Evolutionary conservation across 75 land plant genomes (phyloP), one percentile per base, ranked within the genome.

Genomic region (Picea sitchensis): DNA sequence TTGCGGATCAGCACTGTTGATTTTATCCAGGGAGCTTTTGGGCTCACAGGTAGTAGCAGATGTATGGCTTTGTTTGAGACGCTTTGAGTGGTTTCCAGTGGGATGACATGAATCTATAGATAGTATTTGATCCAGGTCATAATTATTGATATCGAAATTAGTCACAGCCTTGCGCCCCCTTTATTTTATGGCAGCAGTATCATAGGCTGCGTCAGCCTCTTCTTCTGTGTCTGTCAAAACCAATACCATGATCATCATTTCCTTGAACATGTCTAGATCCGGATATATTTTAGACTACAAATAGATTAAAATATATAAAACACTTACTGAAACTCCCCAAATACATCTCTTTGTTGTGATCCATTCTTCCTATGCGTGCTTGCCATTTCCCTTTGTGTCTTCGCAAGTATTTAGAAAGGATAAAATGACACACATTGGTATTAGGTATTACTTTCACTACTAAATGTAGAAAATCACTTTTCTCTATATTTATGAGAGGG

Each of bases 281-380:
- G 15, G 44, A 14, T 34, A 34, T 47, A 12, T 64, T 34, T 4
- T 58, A 21, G 18, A 74, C 17, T 0, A n/a, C 1, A 61, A 60
- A 38, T 31, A 74, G 26, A 44, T 3, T 23, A 73, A 31, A 61
- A 77, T 2, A 13, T 23, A 18, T 6, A 3, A 14, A 47, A 26
- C 32, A 34, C 80, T 34, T 80, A 80, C 81, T 57, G 31, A 80
- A 80, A 18, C 76, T 72, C 59, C 81, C 81, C 18, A 80, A 59
- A 31, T 80, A 80, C n/a, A 72, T 2, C 14, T 80, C 81, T 36
- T 34, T 69, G 76, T 47, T 47, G 65, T 76, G 76, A 71, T 51
- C 76, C 5, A 68, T 20, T 11, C 44, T n/a, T 47, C 76, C 76
- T 12, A 72, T 47, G 0, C 81, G 75, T 12, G 81, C 81, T 72